Evolutionary conservation across 768 basidiomycete species (phyloP).

Genomic region (Leccinellum albellum): DNA sequence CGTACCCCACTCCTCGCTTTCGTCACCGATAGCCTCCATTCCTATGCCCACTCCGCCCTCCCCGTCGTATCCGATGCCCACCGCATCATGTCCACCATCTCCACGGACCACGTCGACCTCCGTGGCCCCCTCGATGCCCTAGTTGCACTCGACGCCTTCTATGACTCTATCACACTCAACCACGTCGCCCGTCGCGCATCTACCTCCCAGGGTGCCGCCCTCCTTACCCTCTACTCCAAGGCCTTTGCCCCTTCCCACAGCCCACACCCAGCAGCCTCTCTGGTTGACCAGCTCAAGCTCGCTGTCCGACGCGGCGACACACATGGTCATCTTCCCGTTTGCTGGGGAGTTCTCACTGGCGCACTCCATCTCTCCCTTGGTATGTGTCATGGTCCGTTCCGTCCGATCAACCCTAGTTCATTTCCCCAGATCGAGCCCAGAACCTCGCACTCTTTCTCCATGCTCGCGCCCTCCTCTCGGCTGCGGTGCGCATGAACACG

Average conservation of each 20-base stretch:
- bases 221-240: constrained; percentile 83
- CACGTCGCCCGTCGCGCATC: constrained; percentile 86
- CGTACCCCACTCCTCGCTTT: constrained; percentile 46
- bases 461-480: constrained; percentile 83
- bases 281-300: constrained; percentile 71
- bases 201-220: constrained; percentile 86
- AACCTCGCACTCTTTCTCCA: constrained; percentile 93
- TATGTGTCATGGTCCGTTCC: constrained; percentile 28
- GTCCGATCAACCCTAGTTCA: neutral
- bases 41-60: constrained; percentile 74
- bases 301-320: constrained; percentile 59
- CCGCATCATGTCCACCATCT: constrained; percentile 22
- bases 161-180: constrained; percentile 85
- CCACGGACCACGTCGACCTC: constrained; percentile 12
- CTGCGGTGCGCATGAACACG: constrained; percentile 86
- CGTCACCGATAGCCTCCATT: constrained; percentile 65
- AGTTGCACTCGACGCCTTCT: constrained; percentile 62
- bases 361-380: constrained; percentile 72
- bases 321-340: constrained; percentile 82
- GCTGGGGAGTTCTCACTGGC: constrained; percentile 85
- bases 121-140: constrained; percentile 41
- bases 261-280: constrained; percentile 12
- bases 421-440: constrained; percentile 64
- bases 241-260: constrained; percentile 50
- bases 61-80: constrained; percentile 80